phyloP scores from a whole-genome alignment of 2,329 filamentous ascomycete genomes.

The Trichoderma afroharzianum region DNA sequence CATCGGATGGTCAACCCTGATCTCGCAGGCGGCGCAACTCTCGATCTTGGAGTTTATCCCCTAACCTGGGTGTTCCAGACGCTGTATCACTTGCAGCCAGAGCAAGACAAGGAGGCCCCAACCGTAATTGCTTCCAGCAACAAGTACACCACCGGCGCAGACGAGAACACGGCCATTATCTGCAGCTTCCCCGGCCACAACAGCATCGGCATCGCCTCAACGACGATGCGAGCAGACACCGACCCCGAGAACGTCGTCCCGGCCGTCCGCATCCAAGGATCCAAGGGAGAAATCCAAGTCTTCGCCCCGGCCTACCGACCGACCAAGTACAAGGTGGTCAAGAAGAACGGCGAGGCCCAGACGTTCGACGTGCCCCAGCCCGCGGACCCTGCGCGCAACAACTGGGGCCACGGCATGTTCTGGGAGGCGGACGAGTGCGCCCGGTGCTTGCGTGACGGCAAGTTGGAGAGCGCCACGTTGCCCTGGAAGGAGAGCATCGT shows the following conservation, averaged over 20 bases:
- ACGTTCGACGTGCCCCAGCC: slow-evolving; percentile 53
- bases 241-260: slow-evolving; percentile 62
- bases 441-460: slow-evolving; percentile 70
- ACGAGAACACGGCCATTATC: slow-evolving; percentile 75
- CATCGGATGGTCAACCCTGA: slow-evolving; percentile 80
- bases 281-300: slow-evolving; percentile 78
- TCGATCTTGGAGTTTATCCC: slow-evolving; percentile 86
- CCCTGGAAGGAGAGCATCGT: slow-evolving; percentile 73
- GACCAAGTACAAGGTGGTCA: slow-evolving; percentile 60
- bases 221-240: slow-evolving; percentile 58
- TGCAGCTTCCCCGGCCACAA: slow-evolving; percentile 67
- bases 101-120: slow-evolving; percentile 64
- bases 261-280: slow-evolving; percentile 75
- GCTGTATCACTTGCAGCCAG: slow-evolving; percentile 74
- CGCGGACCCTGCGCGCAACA: slow-evolving; percentile 42
- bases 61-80: slow-evolving; percentile 90
- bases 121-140: slow-evolving; percentile 65
- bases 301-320: slow-evolving; percentile 69
- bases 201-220: slow-evolving; percentile 70
- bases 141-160: slow-evolving; percentile 70
- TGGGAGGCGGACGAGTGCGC: slow-evolving; percentile 82
- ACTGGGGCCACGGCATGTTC: slow-evolving; percentile 77
- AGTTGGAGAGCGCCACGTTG: slow-evolving; percentile 68
- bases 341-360: slow-evolving; percentile 46
- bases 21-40: slow-evolving; percentile 75